phyloP scores from a whole-genome alignment of 2,329 filamentous ascomycete species.

The Septoria linicola region DNA sequence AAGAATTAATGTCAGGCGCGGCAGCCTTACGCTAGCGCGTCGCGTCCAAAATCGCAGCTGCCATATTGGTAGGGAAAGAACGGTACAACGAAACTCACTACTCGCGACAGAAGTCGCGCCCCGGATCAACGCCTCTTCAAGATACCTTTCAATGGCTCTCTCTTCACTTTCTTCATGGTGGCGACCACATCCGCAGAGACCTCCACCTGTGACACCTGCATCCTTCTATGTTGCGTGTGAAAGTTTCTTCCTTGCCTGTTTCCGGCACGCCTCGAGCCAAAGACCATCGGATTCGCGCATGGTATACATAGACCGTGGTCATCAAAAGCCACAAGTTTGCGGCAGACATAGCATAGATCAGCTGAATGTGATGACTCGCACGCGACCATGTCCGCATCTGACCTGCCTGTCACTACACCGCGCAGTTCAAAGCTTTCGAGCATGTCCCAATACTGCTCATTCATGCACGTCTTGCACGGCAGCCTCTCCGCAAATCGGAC shows the following conservation, averaged over 20 bases:
- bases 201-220: too few relatives aligned
- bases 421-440: neutral
- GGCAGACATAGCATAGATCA: neutral
- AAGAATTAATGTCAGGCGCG: too few relatives aligned
- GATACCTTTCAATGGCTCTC: conserved; percentile 5
- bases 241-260: too few relatives aligned
- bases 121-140: conserved; percentile 1
- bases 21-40: too few relatives aligned
- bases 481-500: neutral
- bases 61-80: too few relatives aligned
- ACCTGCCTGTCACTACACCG: neutral
- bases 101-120: too few relatives aligned
- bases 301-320: conserved; percentile 2
- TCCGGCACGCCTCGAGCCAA: neutral
- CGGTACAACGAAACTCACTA: too few relatives aligned
- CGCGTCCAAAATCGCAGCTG: too few relatives aligned
- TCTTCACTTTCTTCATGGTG: neutral
- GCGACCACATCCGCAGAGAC: neutral
- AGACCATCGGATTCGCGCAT: conserved; percentile 8
- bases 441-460: neutral
- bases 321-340: neutral
- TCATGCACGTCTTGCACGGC: conserved; percentile 2
- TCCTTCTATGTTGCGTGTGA: too few relatives aligned
- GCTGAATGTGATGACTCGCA: neutral
- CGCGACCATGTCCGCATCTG: too few relatives aligned